These are phyloP conservation scores for Naematelia aurantialba DNA, from an alignment of 768 basidiomycete genomes.

Conservation along the genomic window DNA sequence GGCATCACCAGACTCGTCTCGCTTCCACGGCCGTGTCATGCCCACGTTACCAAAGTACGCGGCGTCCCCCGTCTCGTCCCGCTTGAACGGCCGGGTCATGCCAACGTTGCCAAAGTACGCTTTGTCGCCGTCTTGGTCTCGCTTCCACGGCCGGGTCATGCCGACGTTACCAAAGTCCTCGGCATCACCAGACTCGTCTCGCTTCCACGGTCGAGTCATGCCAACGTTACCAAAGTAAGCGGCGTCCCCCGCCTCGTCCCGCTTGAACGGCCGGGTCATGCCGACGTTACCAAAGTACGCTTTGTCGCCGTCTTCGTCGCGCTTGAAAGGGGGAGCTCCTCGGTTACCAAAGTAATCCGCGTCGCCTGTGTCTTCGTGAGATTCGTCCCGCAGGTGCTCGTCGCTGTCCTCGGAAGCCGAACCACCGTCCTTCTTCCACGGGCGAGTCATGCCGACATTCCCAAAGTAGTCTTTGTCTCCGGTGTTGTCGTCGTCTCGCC, in stretches of 20 bases:
- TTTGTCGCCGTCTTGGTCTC: not conserved
- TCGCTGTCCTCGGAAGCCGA: not conserved
- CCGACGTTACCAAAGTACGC: not conserved
- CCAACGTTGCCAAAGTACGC: not conserved
- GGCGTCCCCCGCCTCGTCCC: not conserved
- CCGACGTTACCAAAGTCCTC: not conserved
- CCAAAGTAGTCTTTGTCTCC: not conserved
- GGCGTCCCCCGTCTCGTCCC: not conserved
- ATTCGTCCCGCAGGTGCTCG: not conserved
- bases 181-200: not conserved
- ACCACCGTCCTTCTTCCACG: not conserved
- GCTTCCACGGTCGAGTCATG: not conserved
- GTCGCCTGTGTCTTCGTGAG: not conserved
- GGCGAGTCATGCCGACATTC: not conserved
- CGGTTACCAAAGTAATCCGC: not conserved
- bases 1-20: not conserved
- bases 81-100: not conserved
- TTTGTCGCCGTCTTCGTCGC: not conserved
- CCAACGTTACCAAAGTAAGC: not conserved
- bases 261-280: not conserved
- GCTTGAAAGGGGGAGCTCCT: not conserved
- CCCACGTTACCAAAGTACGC: not conserved
- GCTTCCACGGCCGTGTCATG: not conserved
- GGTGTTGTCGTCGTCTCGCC: constrained; percentile 2
- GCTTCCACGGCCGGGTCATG: constrained; percentile 3